These are phyloP conservation scores for Alternaria angustiovoidea DNA, from an alignment of 2,329 filamentous ascomycete species.

Conservation along the genomic window DNA sequence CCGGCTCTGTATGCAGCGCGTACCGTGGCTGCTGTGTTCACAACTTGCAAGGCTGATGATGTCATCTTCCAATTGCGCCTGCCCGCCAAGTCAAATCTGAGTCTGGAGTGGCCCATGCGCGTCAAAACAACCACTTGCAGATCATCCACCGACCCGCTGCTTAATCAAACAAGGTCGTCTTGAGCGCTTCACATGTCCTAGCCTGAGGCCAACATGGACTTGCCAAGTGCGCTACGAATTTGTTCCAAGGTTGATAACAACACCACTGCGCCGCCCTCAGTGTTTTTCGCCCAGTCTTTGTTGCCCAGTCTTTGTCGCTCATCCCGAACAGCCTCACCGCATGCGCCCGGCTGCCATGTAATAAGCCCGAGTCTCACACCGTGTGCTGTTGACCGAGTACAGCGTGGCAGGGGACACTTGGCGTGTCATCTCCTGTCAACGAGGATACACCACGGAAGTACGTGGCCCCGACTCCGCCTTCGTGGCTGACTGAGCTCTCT, in stretches of 20 bases:
- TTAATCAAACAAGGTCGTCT: conserved; percentile 3
- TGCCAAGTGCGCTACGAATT: neutral
- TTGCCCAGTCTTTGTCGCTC: neutral
- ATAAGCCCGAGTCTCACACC: conserved; percentile 3
- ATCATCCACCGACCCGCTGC: neutral
- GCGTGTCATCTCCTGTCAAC: neutral
- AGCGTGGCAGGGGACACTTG: conserved; percentile 2
- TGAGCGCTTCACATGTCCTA: conserved; percentile 1
- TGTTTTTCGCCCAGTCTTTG: neutral
- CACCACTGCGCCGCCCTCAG: neutral
- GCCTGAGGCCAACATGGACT: neutral
- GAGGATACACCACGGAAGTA: conserved; percentile 4
- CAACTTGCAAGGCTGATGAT: neutral
- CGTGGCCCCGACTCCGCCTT: neutral
- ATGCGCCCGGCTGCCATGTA: neutral
- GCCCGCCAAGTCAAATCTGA: neutral
- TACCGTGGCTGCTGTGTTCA: accelerated
- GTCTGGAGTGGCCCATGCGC: neutral
- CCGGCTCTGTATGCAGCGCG: no score
- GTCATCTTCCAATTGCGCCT: neutral
- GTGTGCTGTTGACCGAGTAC: neutral
- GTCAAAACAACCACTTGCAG: conserved; percentile 3
- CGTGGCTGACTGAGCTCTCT: neutral
- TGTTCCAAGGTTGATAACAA: neutral
- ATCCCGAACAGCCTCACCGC: conserved; percentile 1